A percentile compares a stretch with the other conserved stretches of the same genome.
These are phyloP conservation scores for Phenoliferia sp. DNA, from an alignment of 1,284 basidiomycete genomes.

Conservation along the genomic window DNA sequence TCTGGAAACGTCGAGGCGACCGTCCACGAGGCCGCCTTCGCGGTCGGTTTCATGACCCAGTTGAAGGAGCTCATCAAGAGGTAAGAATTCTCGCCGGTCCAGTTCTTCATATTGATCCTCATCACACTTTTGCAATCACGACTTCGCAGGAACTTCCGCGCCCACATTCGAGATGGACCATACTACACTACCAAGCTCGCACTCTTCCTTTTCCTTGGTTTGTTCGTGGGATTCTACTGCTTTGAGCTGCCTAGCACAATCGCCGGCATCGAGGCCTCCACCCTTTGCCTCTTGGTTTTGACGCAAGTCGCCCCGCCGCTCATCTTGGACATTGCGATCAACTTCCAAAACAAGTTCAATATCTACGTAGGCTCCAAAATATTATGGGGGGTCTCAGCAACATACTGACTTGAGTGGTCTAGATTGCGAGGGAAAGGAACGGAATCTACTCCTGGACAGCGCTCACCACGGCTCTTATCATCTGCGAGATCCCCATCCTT, in stretches of 20 bases:
- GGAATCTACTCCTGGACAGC: constrained; percentile 26
- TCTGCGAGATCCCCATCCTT: constrained; percentile 14
- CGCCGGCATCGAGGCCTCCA: constrained; percentile 1
- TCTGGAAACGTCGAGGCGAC: background rate
- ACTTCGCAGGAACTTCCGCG: background rate
- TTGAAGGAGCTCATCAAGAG: constrained; percentile 6
- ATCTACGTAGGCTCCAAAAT: constrained; percentile 8
- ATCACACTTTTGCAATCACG: too few relatives aligned
- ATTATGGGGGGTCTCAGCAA: too few relatives aligned
- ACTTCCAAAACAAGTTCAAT: constrained; percentile 10
- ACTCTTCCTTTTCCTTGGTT: constrained; percentile 6
- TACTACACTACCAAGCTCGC: constrained; percentile 9
- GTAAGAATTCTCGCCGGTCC: too few relatives aligned
- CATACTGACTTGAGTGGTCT: background rate
- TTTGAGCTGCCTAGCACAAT: background rate
- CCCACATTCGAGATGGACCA: constrained; percentile 6
- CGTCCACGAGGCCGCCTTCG: background rate
- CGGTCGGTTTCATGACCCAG: background rate
- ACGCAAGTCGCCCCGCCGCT: constrained; percentile 13
- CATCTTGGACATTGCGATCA: constrained; percentile 17
- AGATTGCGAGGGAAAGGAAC: constrained; percentile 15
- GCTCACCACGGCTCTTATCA: constrained; percentile 18
- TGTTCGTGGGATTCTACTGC: constrained; percentile 7
- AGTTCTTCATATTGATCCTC: too few relatives aligned
- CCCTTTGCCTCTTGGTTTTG: constrained; percentile 11